Evolutionary conservation across 805 yeast genomes (phyloP).

Genomic region (Lipomyces yamanashiensis): DNA sequence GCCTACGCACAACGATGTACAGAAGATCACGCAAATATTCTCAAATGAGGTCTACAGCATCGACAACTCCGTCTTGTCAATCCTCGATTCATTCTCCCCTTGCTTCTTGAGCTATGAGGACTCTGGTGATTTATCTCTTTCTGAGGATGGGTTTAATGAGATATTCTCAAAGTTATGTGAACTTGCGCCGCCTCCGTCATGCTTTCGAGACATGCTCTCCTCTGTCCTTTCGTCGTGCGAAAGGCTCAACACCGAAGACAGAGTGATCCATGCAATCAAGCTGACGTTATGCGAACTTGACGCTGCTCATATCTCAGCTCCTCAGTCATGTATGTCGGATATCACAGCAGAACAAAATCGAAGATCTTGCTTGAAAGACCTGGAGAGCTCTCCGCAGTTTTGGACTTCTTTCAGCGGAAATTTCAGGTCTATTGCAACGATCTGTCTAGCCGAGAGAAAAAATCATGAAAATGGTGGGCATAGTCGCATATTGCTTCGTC

Average conservation of each 20-base stretch:
- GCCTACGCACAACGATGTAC: neutral
- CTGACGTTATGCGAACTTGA: constrained; percentile 37
- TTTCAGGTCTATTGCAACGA: constrained; percentile 31
- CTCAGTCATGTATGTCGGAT: constrained; percentile 14
- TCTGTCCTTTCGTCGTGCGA: constrained; percentile 27
- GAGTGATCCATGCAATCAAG: constrained; percentile 28
- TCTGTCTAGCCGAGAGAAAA: constrained; percentile 30
- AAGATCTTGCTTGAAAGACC: constrained; percentile 21
- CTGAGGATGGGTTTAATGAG: neutral
- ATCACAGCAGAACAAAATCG: neutral
- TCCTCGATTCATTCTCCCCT: neutral
- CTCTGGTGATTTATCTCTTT: neutral
- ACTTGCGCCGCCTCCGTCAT: constrained; percentile 33
- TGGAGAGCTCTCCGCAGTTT: constrained; percentile 34
- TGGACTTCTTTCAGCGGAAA: constrained; percentile 40
- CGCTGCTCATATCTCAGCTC: constrained; percentile 27
- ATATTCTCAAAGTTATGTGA: constrained; percentile 25
- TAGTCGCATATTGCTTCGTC: neutral
- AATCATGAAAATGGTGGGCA: constrained; percentile 26
- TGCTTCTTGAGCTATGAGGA: neutral
- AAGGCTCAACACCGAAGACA: constrained; percentile 15
- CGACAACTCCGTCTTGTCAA: neutral
- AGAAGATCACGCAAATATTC: neutral
- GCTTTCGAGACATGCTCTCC: constrained; percentile 29
- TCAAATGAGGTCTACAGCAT: neutral